Base-by-base conservation (phyloP, 306 rosid species). In the Betula pendula region DNA sequence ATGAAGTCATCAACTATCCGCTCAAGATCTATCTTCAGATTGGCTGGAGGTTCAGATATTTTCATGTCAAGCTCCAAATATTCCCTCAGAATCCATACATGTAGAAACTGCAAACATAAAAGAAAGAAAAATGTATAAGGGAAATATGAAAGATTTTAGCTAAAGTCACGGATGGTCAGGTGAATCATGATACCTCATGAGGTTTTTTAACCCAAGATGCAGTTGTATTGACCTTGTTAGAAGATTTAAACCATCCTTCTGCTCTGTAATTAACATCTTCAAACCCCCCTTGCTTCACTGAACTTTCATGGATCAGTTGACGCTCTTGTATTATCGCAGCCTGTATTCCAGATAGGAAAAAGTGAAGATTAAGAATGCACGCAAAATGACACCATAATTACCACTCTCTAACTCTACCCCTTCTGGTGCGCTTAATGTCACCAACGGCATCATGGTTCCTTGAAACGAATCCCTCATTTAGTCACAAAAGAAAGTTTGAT, bases 61-160 rank as follows among this genome's bases (percentile, higher is more conserved):
- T 72, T 63, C 86, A 90, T 48, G 51, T 90, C 91, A 1, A 76
- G n/a, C 66, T 85, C 88, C 45, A 91, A 77, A 70, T 85, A 91
- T 19, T 91, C 90, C 71, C 93, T 74, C 86, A 88, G 68, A 25
- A 87, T 47, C 91, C 93, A 84, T 24, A 89, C 49, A 43, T 89
- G 87, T 50, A 91, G 50, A 80, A 88, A 75, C 96, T 91, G 85
- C 79, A 73, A 77, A 71, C 40, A 6, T 22, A 13, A 10, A 27
- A 35, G 66, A 2, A 50, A 76, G 0, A 38, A 38, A 8, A 5
- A 13, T 17, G 58, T 40, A 13, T 13, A 73, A 40, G 24, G 9
- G 42, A 8, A 38, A 50, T 2, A 62, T 58, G 20, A 69, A 29
- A 16, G 1, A 5, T 2, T 6, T 11, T 10, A 33, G 20, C 29